A percentile compares a stretch with the other conserved stretches of the same genome.
These are phyloP conservation scores for Sedum album DNA, from an alignment of 164 flowering plant genomes.

Conservation along the genomic window DNA sequence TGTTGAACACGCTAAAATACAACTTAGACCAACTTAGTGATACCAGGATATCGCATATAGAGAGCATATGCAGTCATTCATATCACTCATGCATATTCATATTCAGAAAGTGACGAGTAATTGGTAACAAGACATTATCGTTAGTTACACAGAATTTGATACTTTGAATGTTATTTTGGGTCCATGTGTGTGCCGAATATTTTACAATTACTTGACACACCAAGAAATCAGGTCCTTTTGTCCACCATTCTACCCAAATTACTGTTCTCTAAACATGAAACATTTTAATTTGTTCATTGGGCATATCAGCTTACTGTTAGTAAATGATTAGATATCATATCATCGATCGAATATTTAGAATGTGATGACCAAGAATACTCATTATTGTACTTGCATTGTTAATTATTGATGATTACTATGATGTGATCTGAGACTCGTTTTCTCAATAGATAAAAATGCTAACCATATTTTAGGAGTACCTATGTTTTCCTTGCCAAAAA, in stretches of 20 bases:
- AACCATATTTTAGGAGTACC: neutral
- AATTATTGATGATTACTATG: neutral
- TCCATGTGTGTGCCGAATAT: neutral
- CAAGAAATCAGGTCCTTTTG: neutral
- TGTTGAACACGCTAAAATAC: neutral
- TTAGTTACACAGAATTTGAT: neutral
- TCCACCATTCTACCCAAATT: neutral
- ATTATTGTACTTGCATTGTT: neutral
- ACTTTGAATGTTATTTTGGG: conserved; percentile 4
- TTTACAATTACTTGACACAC: neutral
- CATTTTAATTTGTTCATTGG: neutral
- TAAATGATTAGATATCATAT: conserved; percentile 1
- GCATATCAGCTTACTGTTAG: conserved; percentile 4
- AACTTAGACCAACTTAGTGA: neutral
- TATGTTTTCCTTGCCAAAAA: neutral
- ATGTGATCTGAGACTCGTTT: neutral
- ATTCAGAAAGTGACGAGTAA: neutral
- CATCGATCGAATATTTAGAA: neutral
- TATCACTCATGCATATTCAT: neutral
- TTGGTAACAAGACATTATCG: neutral
- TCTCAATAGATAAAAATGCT: neutral
- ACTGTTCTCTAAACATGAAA: neutral
- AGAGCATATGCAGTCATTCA: neutral
- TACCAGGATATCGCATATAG: neutral
- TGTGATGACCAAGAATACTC: neutral